Percentiles rank a stretch among this genome's conserved stretches.
phyloP scores from a whole-genome alignment of 495 filamentous ascomycete genomes.

The Aspergillus diversus region DNA sequence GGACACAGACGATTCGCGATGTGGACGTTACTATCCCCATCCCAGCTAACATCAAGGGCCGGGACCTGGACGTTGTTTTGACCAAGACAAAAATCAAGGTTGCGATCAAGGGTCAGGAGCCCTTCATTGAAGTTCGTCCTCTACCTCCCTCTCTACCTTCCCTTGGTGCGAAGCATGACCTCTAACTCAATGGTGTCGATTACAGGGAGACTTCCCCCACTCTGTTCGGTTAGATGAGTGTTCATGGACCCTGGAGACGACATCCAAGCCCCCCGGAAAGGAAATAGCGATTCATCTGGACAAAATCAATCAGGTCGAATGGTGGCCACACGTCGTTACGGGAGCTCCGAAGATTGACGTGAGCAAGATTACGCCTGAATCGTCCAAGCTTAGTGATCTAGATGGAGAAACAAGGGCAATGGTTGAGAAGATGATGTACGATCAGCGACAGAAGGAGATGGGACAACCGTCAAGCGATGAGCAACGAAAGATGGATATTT shows the following conservation, averaged over 20 bases:
- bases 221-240: slow-evolving; percentile 80
- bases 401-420: slow-evolving; percentile 96
- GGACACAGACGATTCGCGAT: slow-evolving; percentile 94
- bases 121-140: slow-evolving; percentile 74
- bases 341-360: slow-evolving; percentile 84
- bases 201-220: slow-evolving; percentile 85
- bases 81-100: slow-evolving; percentile 79
- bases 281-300: slow-evolving; percentile 89
- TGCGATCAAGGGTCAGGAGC: slow-evolving; percentile 84
- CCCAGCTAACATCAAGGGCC: slow-evolving; percentile 77
- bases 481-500: slow-evolving; percentile 85
- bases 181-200: background rate
- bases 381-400: slow-evolving; percentile 83
- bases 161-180: background rate
- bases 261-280: slow-evolving; percentile 63
- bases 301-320: slow-evolving; percentile 96
- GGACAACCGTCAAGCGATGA: slow-evolving; percentile 89
- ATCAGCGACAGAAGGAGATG: slow-evolving; percentile 95
- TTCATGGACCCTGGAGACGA: slow-evolving; percentile 88
- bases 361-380: slow-evolving; percentile 91
- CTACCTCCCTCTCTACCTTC: background rate
- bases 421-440: slow-evolving; percentile 99
- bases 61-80: slow-evolving; percentile 81
- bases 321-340: slow-evolving; percentile 93
- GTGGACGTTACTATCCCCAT: slow-evolving; percentile 80